Conservation (phyloP, 208 protist genomes). For the Crithidia fasciculata region DNA sequence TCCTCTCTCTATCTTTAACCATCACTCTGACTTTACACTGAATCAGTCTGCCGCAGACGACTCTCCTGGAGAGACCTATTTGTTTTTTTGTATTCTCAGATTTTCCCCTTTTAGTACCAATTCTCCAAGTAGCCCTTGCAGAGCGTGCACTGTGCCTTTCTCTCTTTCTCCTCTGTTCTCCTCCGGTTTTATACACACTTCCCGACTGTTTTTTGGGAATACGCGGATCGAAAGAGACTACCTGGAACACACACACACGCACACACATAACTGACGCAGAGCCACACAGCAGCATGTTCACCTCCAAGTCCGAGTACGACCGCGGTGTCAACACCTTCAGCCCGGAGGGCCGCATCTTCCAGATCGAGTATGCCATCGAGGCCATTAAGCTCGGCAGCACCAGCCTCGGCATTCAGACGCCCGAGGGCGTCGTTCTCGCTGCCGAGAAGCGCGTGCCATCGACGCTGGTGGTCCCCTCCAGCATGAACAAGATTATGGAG, state of each 20-base stretch:
- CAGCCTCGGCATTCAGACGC: conserved; percentile 97
- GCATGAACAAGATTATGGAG: conserved; percentile 98
- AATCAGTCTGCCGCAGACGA: background rate
- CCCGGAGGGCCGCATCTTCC: conserved; percentile 99
- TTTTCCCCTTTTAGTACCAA: too few relatives aligned
- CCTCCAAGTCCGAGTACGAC: conserved; percentile 97
- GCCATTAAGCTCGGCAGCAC: conserved; percentile 97
- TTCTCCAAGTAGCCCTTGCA: too few relatives aligned
- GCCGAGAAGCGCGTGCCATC: conserved; percentile 99
- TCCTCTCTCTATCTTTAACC: background rate
- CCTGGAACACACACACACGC: too few relatives aligned
- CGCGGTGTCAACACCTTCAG: conserved; percentile 99
- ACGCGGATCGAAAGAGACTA: too few relatives aligned
- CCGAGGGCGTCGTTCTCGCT: conserved; percentile 98
- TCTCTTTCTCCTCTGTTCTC: background rate
- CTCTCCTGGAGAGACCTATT: background rate
- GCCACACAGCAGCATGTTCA: conserved; percentile 66
- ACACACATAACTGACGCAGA: background rate
- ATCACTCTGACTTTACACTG: background rate
- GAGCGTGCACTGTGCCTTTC: background rate
- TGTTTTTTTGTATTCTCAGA: background rate
- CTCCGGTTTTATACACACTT: background rate
- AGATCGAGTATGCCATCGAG: conserved; percentile 94
- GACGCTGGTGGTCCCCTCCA: conserved; percentile 96
- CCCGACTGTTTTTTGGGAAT: too few relatives aligned